Evolutionary conservation across 192 early-diverging fungal genomes (phyloP).

Genomic region (Piromyces finnis): DNA sequence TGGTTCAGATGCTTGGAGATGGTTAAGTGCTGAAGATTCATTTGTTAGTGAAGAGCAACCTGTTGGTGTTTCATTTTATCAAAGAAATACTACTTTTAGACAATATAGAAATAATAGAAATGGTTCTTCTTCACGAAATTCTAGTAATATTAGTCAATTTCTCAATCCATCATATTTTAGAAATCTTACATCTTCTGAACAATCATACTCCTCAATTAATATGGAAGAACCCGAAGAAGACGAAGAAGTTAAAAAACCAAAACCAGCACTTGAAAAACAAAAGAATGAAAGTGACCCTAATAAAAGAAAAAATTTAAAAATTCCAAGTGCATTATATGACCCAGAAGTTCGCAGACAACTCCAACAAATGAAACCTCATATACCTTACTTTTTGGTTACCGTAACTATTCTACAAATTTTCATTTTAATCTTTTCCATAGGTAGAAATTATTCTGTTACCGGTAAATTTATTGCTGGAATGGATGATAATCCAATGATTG

Average conservation of each 20-base stretch:
- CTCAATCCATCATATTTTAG: background rate
- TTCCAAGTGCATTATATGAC: conserved; percentile 14
- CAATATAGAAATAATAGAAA: background rate
- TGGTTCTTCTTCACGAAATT: too few relatives aligned
- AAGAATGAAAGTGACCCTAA: background rate
- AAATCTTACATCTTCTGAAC: background rate
- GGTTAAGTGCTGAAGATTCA: background rate
- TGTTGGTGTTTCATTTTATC: background rate
- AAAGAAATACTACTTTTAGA: background rate
- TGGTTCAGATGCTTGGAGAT: background rate
- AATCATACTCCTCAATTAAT: background rate
- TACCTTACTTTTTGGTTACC: conserved; percentile 22
- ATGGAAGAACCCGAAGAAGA: background rate
- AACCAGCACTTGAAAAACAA: background rate
- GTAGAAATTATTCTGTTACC: background rate
- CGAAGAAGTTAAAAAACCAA: background rate
- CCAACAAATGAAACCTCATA: conserved; percentile 13
- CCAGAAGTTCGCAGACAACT: conserved; percentile 19
- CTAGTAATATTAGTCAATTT: too few relatives aligned
- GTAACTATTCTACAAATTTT: conserved; percentile 16
- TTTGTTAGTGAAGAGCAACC: background rate
- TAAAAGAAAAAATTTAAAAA: background rate
- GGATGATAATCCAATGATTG: background rate
- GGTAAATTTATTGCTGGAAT: background rate
- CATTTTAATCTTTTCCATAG: conserved; percentile 4